Evolutionary conservation across 1,284 basidiomycete genomes (phyloP).

Genomic region (Hemileia vastatrix): DNA sequence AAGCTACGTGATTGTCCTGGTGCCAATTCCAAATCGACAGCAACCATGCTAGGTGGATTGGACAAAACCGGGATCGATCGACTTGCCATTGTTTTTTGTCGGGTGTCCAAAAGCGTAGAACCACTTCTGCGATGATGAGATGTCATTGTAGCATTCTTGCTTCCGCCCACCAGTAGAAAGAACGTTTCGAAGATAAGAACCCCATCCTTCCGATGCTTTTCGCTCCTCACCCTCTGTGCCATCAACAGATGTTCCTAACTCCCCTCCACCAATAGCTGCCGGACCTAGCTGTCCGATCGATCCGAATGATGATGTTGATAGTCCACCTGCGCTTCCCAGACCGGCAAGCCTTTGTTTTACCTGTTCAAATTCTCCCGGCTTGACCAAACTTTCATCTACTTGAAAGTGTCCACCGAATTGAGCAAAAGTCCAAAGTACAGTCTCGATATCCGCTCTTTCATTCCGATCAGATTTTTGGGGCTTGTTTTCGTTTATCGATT

Average conservation of each 20-base stretch:
- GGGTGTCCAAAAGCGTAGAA: constrained; percentile 51
- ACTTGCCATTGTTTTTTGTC: constrained; percentile 51
- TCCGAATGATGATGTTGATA: no score
- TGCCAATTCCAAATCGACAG: constrained; percentile 62
- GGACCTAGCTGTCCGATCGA: no score
- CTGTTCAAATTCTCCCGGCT: constrained; percentile 45
- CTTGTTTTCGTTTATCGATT: no score
- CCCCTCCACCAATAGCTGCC: no score
- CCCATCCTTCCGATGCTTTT: constrained; percentile 47
- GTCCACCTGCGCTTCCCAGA: constrained; percentile 26
- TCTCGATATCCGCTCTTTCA: constrained; percentile 55
- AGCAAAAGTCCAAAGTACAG: constrained; percentile 76
- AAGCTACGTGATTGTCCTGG: constrained; percentile 74
- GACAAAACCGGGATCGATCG: constrained; percentile 66
- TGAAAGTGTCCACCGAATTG: constrained; percentile 64
- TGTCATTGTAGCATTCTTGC: constrained; percentile 12
- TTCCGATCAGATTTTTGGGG: no score
- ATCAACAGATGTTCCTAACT: no score
- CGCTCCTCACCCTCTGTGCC: constrained; percentile 20
- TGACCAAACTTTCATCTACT: constrained; percentile 47
- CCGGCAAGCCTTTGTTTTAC: constrained; percentile 43
- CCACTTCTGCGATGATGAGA: constrained; percentile 48
- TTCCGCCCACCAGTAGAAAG: constrained; percentile 9
- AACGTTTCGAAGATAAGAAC: constrained; percentile 51
- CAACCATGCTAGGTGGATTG: constrained; percentile 69